Evolutionary conservation across 768 basidiomycete genomes (phyloP).

Genomic region (Pleurotus ostreatus): DNA sequence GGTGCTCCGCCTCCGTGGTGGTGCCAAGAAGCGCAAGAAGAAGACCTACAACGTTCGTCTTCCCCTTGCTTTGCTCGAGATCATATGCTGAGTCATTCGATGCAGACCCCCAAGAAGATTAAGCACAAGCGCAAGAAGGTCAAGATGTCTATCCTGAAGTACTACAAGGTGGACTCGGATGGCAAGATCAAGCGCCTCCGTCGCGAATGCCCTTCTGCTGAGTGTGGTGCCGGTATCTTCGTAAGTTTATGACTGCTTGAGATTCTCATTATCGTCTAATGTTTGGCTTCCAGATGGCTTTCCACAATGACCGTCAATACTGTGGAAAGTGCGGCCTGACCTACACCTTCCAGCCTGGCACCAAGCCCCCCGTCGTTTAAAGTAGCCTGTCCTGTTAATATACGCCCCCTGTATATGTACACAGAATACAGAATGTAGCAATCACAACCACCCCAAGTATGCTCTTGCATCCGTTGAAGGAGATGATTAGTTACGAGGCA

Average conservation of each 20-base stretch:
- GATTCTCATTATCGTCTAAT: slow-evolving; percentile 3
- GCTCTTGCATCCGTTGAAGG: no score
- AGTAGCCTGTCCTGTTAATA: neutral
- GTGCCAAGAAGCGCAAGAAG: slow-evolving; percentile 99
- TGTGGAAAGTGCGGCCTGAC: slow-evolving; percentile 94
- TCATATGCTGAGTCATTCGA: neutral
- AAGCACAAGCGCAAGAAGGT: slow-evolving; percentile 99
- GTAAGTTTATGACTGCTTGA: slow-evolving; percentile 37
- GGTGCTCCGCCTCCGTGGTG: slow-evolving; percentile 96
- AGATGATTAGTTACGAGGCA: no score
- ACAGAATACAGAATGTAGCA: neutral
- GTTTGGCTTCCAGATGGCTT: slow-evolving; percentile 74
- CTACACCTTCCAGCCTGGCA: slow-evolving; percentile 79
- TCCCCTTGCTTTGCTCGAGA: neutral
- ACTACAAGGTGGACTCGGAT: slow-evolving; percentile 99
- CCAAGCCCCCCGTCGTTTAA: slow-evolving; percentile 73
- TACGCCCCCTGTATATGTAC: neutral
- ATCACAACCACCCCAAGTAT: no score
- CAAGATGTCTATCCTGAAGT: slow-evolving; percentile 99
- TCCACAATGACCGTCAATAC: slow-evolving; percentile 97
- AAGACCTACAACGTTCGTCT: slow-evolving; percentile 91
- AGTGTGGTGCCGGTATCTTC: slow-evolving; percentile 84
- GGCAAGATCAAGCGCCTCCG: slow-evolving; percentile 99
- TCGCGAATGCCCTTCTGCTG: slow-evolving; percentile 87
- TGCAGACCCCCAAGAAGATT: slow-evolving; percentile 95